A percentile compares a stretch with the other conserved stretches of the same genome.
Conservation (phyloP, 2,329 filamentous ascomycete genomes). For the Macrophomina tecta region DNA sequence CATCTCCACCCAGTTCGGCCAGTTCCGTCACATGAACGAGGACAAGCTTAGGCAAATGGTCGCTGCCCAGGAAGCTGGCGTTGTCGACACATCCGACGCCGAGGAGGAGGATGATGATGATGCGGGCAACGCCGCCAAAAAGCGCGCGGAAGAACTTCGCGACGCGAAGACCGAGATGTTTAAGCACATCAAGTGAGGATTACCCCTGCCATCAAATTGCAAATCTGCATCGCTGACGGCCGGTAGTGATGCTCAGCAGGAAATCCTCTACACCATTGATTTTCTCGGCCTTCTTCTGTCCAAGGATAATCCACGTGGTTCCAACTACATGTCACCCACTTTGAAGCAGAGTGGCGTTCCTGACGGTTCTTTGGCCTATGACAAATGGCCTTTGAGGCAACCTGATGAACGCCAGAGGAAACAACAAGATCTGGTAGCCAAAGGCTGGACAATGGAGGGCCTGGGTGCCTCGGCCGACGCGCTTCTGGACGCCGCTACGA, state of each 20-base stretch:
- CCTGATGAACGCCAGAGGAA: constrained; percentile 37
- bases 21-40: constrained; percentile 82
- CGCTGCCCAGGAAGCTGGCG: constrained; percentile 49
- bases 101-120: constrained; percentile 56
- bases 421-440: constrained; percentile 57
- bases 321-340: constrained; percentile 72
- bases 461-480: constrained; percentile 77
- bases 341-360: constrained; percentile 72
- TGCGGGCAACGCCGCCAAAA: constrained; percentile 42
- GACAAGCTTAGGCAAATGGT: constrained; percentile 74
- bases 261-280: constrained; percentile 74
- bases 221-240: neutral
- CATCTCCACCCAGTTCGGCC: constrained; percentile 78
- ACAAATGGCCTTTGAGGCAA: constrained; percentile 55
- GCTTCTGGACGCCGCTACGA: constrained; percentile 72
- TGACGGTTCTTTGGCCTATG: constrained; percentile 75
- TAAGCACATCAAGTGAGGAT: constrained; percentile 46
- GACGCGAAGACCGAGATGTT: constrained; percentile 50
- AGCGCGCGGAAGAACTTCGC: constrained; percentile 47
- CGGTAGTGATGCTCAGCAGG: constrained; percentile 58
- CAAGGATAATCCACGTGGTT: constrained; percentile 77
- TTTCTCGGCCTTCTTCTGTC: constrained; percentile 83
- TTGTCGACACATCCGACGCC: constrained; percentile 51
- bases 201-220: neutral
- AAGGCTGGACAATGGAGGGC: constrained; percentile 79